Evolutionary conservation across 805 yeast genomes (phyloP).

Genomic region (Ogataea nakhonphanomensis): DNA sequence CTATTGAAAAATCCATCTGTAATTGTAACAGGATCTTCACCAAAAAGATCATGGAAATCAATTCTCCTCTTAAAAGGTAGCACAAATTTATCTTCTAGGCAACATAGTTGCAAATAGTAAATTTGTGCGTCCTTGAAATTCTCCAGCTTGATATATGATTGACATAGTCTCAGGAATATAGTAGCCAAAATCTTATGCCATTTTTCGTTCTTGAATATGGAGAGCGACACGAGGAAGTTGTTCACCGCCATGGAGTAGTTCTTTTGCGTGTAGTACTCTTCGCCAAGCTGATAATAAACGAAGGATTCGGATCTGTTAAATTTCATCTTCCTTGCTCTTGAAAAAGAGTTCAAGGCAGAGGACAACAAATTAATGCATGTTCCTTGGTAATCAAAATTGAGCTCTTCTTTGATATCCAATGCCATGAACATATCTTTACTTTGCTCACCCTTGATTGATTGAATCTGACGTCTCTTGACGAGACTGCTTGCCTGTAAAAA

Average conservation of each 20-base stretch:
- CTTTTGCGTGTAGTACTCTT: slow-evolving; percentile 34
- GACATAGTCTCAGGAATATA: slow-evolving; percentile 36
- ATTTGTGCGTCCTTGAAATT: slow-evolving; percentile 33
- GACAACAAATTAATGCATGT: slow-evolving; percentile 31
- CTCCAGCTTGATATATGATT: slow-evolving; percentile 35
- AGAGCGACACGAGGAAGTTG: slow-evolving; percentile 38
- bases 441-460: slow-evolving; percentile 11
- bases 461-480: slow-evolving; percentile 24
- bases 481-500: slow-evolving; percentile 39
- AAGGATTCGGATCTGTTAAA: slow-evolving; percentile 40
- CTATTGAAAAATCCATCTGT: slow-evolving; percentile 20
- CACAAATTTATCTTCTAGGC: slow-evolving; percentile 18
- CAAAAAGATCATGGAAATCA: slow-evolving; percentile 2
- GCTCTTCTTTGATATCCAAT: slow-evolving; percentile 24
- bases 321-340: slow-evolving; percentile 32
- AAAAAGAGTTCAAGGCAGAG: slow-evolving; percentile 36
- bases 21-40: slow-evolving; percentile 12
- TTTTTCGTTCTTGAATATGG: slow-evolving; percentile 36
- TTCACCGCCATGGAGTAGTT: slow-evolving; percentile 42
- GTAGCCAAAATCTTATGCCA: slow-evolving; percentile 38
- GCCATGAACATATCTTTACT: slow-evolving; percentile 29
- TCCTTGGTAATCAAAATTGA: slow-evolving; percentile 17
- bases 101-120: slow-evolving; percentile 33
- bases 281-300: slow-evolving; percentile 50
- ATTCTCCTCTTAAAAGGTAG: slow-evolving; percentile 3